These are phyloP conservation scores for Pezicula radicicola DNA, from an alignment of 2,329 filamentous ascomycete species.

Conservation along the genomic window DNA sequence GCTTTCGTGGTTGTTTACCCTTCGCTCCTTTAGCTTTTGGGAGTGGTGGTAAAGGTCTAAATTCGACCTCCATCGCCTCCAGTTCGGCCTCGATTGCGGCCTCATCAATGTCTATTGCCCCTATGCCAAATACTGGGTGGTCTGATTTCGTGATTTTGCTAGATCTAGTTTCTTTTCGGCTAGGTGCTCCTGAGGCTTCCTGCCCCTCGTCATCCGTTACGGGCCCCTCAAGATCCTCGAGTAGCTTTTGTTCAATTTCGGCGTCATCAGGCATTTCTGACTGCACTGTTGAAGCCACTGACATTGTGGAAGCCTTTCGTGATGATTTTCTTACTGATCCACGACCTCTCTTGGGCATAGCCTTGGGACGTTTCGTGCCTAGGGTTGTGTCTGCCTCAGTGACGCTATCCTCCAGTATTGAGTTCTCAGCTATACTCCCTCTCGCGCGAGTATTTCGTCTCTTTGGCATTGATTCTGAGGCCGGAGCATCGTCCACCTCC, in stretches of 20 bases:
- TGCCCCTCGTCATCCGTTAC: slow-evolving; percentile 49
- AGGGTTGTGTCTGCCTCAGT: slow-evolving; percentile 41
- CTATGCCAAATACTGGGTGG: slow-evolving; percentile 21
- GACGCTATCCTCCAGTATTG: slow-evolving; percentile 38
- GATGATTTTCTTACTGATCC: slow-evolving; percentile 38
- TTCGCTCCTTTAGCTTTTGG: slow-evolving; percentile 25
- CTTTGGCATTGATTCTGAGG: slow-evolving; percentile 35
- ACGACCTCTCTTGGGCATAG: slow-evolving; percentile 41
- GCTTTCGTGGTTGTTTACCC: slow-evolving; percentile 24
- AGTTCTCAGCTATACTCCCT: slow-evolving; percentile 37
- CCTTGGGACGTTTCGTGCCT: slow-evolving; percentile 37
- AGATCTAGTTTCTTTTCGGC: slow-evolving; percentile 11
- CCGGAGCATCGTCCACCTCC: slow-evolving; percentile 6
- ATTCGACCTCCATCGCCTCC: slow-evolving; percentile 24
- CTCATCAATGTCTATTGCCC: slow-evolving; percentile 23
- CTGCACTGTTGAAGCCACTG: slow-evolving; percentile 44
- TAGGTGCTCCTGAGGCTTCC: neutral
- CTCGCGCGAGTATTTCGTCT: slow-evolving; percentile 30
- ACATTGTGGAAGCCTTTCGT: slow-evolving; percentile 46
- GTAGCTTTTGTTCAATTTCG: slow-evolving; percentile 63
- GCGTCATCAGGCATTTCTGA: slow-evolving; percentile 53
- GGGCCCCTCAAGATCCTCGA: slow-evolving; percentile 60
- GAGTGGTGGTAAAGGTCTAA: slow-evolving; percentile 20
- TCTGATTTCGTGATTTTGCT: slow-evolving; percentile 14
- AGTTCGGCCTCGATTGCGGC: slow-evolving; percentile 26